Conservation (phyloP, 1,284 basidiomycete species). For the Trichosporon coremiiforme region DNA sequence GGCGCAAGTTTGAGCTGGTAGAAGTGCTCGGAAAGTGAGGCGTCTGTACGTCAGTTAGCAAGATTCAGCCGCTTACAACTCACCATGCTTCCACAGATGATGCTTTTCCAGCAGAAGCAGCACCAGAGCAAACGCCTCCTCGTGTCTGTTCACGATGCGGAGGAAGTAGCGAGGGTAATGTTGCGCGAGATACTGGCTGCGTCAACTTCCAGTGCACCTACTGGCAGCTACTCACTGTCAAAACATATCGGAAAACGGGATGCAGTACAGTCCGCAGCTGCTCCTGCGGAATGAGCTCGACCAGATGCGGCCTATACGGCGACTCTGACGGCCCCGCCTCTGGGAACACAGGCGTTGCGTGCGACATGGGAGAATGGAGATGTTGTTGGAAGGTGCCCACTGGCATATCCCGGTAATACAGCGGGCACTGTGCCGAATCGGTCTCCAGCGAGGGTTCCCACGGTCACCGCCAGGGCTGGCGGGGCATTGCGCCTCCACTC, state of each 20-base stretch:
- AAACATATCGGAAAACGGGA: constrained; percentile 91
- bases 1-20: constrained; percentile 46
- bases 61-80: no score
- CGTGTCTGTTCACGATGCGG: constrained; percentile 88
- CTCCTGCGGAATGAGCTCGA: constrained; percentile 93
- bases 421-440: not conserved
- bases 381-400: constrained; percentile 7
- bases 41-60: constrained; percentile 38
- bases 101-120: constrained; percentile 89
- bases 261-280: constrained; percentile 90
- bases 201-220: constrained; percentile 16
- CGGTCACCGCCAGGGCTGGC: not conserved
- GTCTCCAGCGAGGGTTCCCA: constrained; percentile 4
- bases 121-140: constrained; percentile 88
- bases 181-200: constrained; percentile 86
- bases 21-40: constrained; percentile 55
- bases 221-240: constrained; percentile 67
- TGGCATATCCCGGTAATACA: constrained; percentile 7
- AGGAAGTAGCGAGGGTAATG: constrained; percentile 90
- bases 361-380: not conserved
- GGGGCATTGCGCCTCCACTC: not conserved
- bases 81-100: constrained; percentile 82
- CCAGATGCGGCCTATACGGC: constrained; percentile 73
- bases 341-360: constrained; percentile 26
- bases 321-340: constrained; percentile 27